phyloP scores from a whole-genome alignment of 1,284 basidiomycete species.

The Omphalotus olearius region DNA sequence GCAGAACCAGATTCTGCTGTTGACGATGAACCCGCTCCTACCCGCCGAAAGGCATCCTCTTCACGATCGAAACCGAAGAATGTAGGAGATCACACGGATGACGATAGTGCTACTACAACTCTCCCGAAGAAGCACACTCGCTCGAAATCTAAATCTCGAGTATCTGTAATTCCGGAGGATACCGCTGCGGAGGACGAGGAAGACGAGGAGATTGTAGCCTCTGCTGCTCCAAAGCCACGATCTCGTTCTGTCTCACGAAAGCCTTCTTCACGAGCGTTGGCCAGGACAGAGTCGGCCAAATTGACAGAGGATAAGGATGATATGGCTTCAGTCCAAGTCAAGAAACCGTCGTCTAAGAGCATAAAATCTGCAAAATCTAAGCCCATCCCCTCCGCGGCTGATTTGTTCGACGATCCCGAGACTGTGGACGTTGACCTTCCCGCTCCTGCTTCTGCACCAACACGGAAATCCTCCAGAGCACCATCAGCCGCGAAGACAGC shows the following conservation, averaged over 20 bases:
- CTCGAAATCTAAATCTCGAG: conserved; percentile 15
- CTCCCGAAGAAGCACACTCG: conserved; percentile 16
- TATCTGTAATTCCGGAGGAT: conserved; percentile 15
- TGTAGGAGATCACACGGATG: conserved; percentile 15
- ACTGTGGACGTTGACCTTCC: conserved; percentile 1
- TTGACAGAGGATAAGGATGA: neutral
- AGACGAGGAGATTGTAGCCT: neutral
- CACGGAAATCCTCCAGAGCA: conserved; percentile 11
- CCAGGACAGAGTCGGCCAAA: neutral
- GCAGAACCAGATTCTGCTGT: conserved; percentile 11
- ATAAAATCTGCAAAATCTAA: conserved; percentile 12
- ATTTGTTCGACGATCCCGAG: neutral
- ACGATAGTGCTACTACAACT: conserved; percentile 15
- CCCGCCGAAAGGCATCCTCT: neutral
- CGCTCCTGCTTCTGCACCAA: neutral
- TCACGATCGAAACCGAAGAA: conserved; percentile 7
- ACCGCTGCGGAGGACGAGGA: conserved; percentile 15
- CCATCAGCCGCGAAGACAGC: neutral
- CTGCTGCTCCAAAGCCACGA: conserved; percentile 3
- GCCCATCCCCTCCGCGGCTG: conserved; percentile 11
- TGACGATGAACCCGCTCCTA: conserved; percentile 7
- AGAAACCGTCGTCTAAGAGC: neutral
- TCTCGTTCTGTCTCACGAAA: conserved; percentile 2
- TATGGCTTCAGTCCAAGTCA: neutral
- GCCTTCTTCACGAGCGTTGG: conserved; percentile 2